A percentile compares a stretch with the other conserved stretches of the same genome.
These are phyloP conservation scores for Diaporthe capsici DNA, from an alignment of 2,329 filamentous ascomycete genomes.

Conservation along the genomic window DNA sequence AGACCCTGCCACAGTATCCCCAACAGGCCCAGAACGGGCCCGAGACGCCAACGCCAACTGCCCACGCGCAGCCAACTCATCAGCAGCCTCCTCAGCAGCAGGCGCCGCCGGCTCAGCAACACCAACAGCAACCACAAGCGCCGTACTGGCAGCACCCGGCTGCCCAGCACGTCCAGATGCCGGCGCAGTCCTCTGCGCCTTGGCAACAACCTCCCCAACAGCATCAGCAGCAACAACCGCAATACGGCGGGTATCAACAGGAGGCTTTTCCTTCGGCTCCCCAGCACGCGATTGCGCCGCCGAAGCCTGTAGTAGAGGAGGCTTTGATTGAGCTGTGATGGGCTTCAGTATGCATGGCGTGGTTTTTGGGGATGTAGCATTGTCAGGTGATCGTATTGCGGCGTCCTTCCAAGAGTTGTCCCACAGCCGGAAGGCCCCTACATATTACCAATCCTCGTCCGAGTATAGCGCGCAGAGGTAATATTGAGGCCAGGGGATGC, in stretches of 20 bases:
- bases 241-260: conserved; percentile 67
- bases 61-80: conserved; percentile 54
- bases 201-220: conserved; percentile 50
- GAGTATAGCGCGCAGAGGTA: background rate
- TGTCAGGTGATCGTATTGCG: background rate
- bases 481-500: background rate
- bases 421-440: background rate
- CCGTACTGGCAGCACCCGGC: conserved; percentile 65
- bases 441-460: background rate
- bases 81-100: conserved; percentile 46
- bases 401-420: background rate
- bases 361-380: background rate
- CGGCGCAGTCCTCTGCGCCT: conserved; percentile 57
- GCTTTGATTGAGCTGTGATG: conserved; percentile 81
- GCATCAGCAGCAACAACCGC: conserved; percentile 43
- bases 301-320: conserved; percentile 76
- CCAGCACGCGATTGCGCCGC: conserved; percentile 67
- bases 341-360: background rate
- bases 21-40: conserved; percentile 54
- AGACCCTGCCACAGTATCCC: conserved; percentile 37
- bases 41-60: conserved; percentile 54
- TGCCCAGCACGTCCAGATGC: conserved; percentile 56
- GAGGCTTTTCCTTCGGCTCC: conserved; percentile 77
- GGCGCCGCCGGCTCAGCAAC: conserved; percentile 48
- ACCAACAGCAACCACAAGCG: conserved; percentile 51